phyloP scores from a whole-genome alignment of 176 grass and related monocot genomes.

The Neostapfia colusana region DNA sequence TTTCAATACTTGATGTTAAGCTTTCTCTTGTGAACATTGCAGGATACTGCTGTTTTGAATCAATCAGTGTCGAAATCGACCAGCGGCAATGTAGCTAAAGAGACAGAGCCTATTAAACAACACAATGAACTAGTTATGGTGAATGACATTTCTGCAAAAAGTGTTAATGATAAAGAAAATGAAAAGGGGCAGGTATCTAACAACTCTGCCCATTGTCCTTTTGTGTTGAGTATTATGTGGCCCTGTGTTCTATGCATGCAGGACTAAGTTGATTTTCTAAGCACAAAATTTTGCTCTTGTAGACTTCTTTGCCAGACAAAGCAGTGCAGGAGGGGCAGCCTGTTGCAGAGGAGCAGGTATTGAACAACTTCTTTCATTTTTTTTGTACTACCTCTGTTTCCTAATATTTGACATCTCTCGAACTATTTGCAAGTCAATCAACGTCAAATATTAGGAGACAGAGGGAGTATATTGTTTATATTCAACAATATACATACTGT shows the following conservation, averaged over 20 bases:
- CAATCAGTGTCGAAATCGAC: neutral
- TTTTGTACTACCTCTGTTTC: too few species aligned
- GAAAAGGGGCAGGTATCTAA: constrained; percentile 31
- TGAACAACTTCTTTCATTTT: neutral
- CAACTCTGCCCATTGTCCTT: neutral
- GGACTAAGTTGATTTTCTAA: neutral
- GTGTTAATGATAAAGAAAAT: neutral
- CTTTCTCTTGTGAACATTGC: constrained; percentile 30
- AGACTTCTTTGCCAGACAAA: constrained; percentile 15
- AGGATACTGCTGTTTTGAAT: constrained; percentile 32
- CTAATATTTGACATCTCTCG: too few species aligned
- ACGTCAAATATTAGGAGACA: too few species aligned
- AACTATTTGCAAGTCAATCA: too few species aligned
- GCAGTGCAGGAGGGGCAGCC: neutral
- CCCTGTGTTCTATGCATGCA: constrained; percentile 2
- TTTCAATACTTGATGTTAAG: neutral
- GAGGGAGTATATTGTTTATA: too few species aligned
- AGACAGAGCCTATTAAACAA: constrained; percentile 25
- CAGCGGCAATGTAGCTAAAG: constrained; percentile 17
- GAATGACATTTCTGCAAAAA: neutral
- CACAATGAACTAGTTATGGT: neutral
- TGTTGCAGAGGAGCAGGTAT: constrained; percentile 29
- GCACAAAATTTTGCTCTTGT: constrained; percentile 9
- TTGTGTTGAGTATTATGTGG: neutral
- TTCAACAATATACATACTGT: neutral